Base-by-base conservation (phyloP, 1,139 yeast genomes). In the Nakaseomyces sp. region DNA sequence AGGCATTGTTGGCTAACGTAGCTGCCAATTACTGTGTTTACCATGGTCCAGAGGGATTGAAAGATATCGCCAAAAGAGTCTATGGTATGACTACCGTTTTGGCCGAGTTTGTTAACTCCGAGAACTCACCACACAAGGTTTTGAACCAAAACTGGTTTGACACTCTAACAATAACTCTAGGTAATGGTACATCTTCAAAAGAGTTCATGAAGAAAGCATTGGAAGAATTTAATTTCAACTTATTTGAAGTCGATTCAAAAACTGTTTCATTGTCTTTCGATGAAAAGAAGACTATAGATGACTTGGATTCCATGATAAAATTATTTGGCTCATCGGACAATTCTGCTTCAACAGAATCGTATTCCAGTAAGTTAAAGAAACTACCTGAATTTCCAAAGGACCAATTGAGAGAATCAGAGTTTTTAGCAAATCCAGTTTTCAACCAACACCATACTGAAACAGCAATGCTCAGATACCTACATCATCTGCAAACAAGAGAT, bases 21-120 rank as follows among this genome's bases (percentile, higher is more conserved):
- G 78, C 96, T 20, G 91, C 97, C 33, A 87, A 84, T 77, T 91
- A 89, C 63, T 96, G 93, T 8, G 95, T 91, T 33, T 91, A 88
- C 68, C 98, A 91, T 60, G 98, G 98, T 33, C 93, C 95, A 26
- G 73, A 81, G 55, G 96, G 96, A n/a, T 73, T 91, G 56, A 75
- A 72, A 60, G 71, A 77, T 49, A 91, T 91, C 54, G 94, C 97
- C 15, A 65, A 69, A 45, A 77, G 95, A 60, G 81, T 88, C 19
- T 76, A 81, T 64, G 87, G 89, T 1, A 71, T 77, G 59, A 85
- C 97, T 15, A 70, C 82, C 2, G 60, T 84, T 29, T 72, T 89
- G 50, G 95, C 95, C 9, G 60, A 71, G 7, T 69, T 73, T 41
- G 74, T 87, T 37, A 48, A 61, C 0, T 53, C 63, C 16, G 63